Base-by-base conservation (phyloP, 495 filamentous ascomycete species). In the Elasticomyces elasticus region DNA sequence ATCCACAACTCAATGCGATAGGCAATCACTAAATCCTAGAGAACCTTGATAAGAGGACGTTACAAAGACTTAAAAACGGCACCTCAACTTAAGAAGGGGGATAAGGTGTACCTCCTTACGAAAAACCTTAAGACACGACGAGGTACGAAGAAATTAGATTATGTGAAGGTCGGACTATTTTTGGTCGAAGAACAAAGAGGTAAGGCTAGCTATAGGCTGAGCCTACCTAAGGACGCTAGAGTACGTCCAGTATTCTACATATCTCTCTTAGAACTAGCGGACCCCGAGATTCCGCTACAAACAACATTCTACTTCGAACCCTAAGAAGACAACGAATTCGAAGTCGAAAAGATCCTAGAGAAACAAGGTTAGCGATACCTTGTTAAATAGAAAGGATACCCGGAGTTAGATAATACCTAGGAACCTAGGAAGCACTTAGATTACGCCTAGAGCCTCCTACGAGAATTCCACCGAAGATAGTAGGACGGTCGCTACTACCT, bases 81-180 rank as follows among this genome's bases (percentile, higher is more conserved):
- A 33, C 54, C 52, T 35, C 44, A 55, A 51, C 40, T 58, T 64
- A 25, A 63, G 63, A 59, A 50, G 51, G 54, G 56, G 56, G 55
- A 63, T 59, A 63, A 65, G 62, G 60, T 71, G 43, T 68, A 67
- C 23, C 62, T 71, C 12, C 33, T 60, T 44, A 55, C 45, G 28
- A 50, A 52, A 44, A 68, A 68, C 47, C 64, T 69, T 30, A 66
- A 64, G 58, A 67, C 53, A 2, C 66, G 65, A 52, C 27, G 59
- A 63, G 45, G 41, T 58, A 70, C 52, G 25, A 47, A 64, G 19
- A 69, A 71, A 56, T 49, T 71, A 13, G 46, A 69, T 24, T 52
- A 66, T 52, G 64, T 61, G 31, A 52, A 63, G 44, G 11, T 69
- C 52, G 51, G 61, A 60, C 55, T 30, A 58, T 67, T 55, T 49